Percentiles rank a stretch among this genome's conserved stretches.
Conservation (phyloP, 2,329 filamentous ascomycete species). For the Hypoxylon sp. region DNA sequence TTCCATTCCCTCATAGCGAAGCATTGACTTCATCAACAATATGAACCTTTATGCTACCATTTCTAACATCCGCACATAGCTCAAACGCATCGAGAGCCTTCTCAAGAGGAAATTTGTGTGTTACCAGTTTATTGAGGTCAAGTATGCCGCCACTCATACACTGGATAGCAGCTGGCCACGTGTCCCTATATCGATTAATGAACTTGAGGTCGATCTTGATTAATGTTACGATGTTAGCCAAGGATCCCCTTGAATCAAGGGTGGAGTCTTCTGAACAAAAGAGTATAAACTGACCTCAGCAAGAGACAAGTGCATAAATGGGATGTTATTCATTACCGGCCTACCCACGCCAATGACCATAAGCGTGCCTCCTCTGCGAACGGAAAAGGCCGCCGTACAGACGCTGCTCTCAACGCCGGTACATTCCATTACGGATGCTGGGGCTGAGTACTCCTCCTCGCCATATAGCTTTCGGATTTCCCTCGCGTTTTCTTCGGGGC, state of each 20-base stretch:
- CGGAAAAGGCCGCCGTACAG: slow-evolving; percentile 70
- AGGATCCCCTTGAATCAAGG: slow-evolving; percentile 2
- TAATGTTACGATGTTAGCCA: slow-evolving; percentile 26
- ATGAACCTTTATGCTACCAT: slow-evolving; percentile 73
- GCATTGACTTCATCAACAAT: slow-evolving; percentile 66
- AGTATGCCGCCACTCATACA: slow-evolving; percentile 72
- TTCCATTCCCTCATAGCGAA: slow-evolving; percentile 32
- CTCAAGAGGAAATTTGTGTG: slow-evolving; percentile 75
- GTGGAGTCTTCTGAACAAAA: background rate
- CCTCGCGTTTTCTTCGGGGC: slow-evolving; percentile 65
- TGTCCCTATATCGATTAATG: slow-evolving; percentile 79
- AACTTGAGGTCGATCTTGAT: slow-evolving; percentile 75
- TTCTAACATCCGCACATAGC: slow-evolving; percentile 65
- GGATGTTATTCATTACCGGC: slow-evolving; percentile 74
- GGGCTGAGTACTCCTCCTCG: slow-evolving; percentile 68
- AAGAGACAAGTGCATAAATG: slow-evolving; percentile 76
- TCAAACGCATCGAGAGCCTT: slow-evolving; percentile 71
- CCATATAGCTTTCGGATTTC: slow-evolving; percentile 68
- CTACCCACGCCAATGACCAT: slow-evolving; percentile 77
- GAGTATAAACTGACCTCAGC: slow-evolving; percentile 64
- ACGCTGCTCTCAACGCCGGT: slow-evolving; percentile 77
- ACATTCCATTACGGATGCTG: slow-evolving; percentile 74
- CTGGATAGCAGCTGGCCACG: slow-evolving; percentile 76
- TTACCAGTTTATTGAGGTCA: slow-evolving; percentile 73
- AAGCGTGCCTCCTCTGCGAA: slow-evolving; percentile 70